A percentile compares a stretch with the other conserved stretches of the same genome.
Conservation (phyloP, 179 eudicot genomes). For the Silene coronaria region DNA sequence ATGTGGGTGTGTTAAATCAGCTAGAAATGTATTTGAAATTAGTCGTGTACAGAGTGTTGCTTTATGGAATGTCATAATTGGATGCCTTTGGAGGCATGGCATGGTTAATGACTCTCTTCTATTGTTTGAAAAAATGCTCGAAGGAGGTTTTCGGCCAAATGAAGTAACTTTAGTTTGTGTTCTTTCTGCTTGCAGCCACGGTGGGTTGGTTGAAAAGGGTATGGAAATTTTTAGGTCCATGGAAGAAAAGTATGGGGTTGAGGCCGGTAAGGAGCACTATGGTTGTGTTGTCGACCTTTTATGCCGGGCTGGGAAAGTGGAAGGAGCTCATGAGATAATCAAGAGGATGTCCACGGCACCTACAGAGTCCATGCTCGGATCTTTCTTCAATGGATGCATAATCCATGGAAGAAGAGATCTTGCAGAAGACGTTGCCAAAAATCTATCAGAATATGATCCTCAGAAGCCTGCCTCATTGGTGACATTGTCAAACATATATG, state of each 20-base stretch:
- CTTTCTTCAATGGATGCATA: constrained; percentile 59
- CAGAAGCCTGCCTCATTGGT: constrained; percentile 49
- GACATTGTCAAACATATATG: constrained; percentile 56
- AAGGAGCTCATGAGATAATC: constrained; percentile 49
- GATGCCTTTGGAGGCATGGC: constrained; percentile 60
- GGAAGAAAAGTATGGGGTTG: constrained; percentile 34
- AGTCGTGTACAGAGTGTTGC: constrained; percentile 32
- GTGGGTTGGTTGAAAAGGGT: constrained; percentile 54
- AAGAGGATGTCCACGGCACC: constrained; percentile 32
- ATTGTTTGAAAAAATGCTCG: constrained; percentile 46
- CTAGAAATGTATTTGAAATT: constrained; percentile 40
- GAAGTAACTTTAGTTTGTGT: constrained; percentile 50
- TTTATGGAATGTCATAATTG: constrained; percentile 61
- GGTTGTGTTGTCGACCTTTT: constrained; percentile 58
- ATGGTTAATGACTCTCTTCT: constrained; percentile 33
- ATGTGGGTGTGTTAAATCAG: constrained; percentile 48
- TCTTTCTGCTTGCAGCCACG: constrained; percentile 67
- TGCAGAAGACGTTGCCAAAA: constrained; percentile 38
- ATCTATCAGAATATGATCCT: constrained; percentile 25
- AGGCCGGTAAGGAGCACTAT: constrained; percentile 49
- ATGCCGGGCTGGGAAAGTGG: constrained; percentile 55
- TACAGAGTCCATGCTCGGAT: constrained; percentile 45
- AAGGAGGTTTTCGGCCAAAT: constrained; percentile 39
- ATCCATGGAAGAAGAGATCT: constrained; percentile 58
- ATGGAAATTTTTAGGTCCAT: constrained; percentile 52